Evolutionary conservation across 108 stramenopile species (phyloP), one percentile per base, ranked within the genome.

Genomic region (Stephanodiscus triporus): DNA sequence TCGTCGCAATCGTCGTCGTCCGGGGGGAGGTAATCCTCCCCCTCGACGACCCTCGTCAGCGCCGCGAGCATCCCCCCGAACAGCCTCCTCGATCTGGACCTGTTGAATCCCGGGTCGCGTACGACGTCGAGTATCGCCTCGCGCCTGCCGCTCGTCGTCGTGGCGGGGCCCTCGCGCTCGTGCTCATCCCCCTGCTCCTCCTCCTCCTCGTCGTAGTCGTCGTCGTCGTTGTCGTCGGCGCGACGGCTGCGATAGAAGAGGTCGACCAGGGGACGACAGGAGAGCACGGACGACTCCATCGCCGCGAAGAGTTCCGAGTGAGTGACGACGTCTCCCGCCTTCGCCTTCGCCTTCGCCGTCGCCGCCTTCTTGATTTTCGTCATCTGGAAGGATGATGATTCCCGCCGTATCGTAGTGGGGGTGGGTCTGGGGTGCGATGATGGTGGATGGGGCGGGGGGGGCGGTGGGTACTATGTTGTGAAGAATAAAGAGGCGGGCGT

Each of bases 41-140:
- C 78, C 49, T 79, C 77, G 14, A 45, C 43, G 24, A 73, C 32
- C 40, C 45, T 56, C 6, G 32, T 42, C 14, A 78, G 4, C 20
- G 73, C 30, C 0, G 64, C 32, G 17, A 61, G 38, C 9, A 78
- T 40, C 17, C 71, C 65, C 29, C 72, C 64, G 70, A 78, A 78
- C 19, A 78, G 47, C n/a, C 72, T 27, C 10, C 72, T 24, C 19
- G 73, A 67, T 9, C 58, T 51, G n/a, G 56, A 8, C 17, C 68
- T 74, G 67, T 74, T 68, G 58, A 74, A 74, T 61, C 49, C 50
- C 17, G 59, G 37, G 36, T 37, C 40, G 2, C 67, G 67, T 38
- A 76, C 75, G 8, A 57, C 27, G 32, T 53, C 67, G 65, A 64
- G 66, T 13, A 66, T 66, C 9, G 40, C 58, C 2, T 66, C 54